phyloP scores from a whole-genome alignment of 2,329 filamentous ascomycete genomes.

The Xylariales sp. region DNA sequence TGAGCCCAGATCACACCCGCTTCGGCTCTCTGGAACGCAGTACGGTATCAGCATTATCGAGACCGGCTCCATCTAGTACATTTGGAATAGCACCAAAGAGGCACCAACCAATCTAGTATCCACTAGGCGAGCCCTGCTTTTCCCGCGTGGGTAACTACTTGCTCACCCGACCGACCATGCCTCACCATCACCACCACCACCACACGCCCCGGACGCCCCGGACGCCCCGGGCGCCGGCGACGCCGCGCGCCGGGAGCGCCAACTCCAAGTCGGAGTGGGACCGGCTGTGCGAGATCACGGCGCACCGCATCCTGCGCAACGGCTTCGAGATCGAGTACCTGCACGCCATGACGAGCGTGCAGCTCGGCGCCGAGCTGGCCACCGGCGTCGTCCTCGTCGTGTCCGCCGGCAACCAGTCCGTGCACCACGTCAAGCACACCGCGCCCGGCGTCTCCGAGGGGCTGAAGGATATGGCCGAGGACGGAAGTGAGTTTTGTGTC shows the following conservation, averaged over 20 bases:
- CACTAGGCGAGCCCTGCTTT: not conserved
- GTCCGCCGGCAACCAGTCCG: constrained; percentile 21
- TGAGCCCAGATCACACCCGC: not conserved
- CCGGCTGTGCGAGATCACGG: constrained; percentile 33
- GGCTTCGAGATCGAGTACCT: constrained; percentile 35
- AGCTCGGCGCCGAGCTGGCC: constrained; percentile 31
- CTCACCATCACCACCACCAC: constrained; percentile 6
- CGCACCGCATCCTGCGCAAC: constrained; percentile 31
- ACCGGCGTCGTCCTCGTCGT: constrained; percentile 37
- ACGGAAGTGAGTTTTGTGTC: constrained; percentile 28
- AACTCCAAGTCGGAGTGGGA: constrained; percentile 2
- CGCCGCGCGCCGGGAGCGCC: not conserved
- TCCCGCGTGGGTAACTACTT: not conserved
- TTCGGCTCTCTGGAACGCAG: not conserved
- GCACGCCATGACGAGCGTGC: constrained; percentile 15
- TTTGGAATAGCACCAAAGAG: not conserved
- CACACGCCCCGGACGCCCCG: constrained; percentile 3
- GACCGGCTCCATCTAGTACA: not conserved
- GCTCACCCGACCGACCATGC: constrained; percentile 10
- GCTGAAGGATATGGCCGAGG: constrained; percentile 33
- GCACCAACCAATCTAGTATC: not conserved
- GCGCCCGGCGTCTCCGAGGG: constrained; percentile 34
- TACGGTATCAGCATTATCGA: not conserved
- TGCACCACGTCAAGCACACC: constrained; percentile 24
- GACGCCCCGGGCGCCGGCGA: not conserved